Evolutionary conservation across 345 rosid genomes (phyloP).

Genomic region (Bretschneidera sinensis): DNA sequence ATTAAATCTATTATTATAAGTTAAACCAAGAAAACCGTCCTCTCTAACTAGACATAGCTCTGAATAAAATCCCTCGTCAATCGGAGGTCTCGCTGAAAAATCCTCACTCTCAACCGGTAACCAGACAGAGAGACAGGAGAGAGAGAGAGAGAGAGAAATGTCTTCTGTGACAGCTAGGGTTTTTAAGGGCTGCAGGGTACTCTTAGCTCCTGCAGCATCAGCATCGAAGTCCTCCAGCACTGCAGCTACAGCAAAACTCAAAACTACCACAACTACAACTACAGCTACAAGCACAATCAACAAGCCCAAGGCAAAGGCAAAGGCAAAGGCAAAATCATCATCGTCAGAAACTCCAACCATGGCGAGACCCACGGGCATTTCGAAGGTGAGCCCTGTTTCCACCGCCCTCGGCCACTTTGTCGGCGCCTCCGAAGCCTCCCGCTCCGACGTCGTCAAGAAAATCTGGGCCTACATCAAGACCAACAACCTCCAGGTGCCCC

Average conservation of each 20-base stretch:
- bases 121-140: not conserved
- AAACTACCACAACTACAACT: conserved; percentile 25
- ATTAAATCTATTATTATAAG: too few species aligned
- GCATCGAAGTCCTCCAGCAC: conserved; percentile 15
- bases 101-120: not conserved
- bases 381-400: conserved; percentile 51
- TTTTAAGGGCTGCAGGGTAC: conserved; percentile 53
- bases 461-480: conserved; percentile 78
- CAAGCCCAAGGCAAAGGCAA: conserved; percentile 16
- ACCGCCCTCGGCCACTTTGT: conserved; percentile 62
- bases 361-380: conserved; percentile 42
- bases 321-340: conserved; percentile 13
- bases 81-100: not conserved
- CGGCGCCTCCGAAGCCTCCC: conserved; percentile 59
- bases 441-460: conserved; percentile 57
- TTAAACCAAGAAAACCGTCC: too few species aligned
- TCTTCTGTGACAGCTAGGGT: conserved; percentile 43
- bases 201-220: conserved; percentile 48
- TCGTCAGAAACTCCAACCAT: conserved; percentile 24
- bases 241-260: conserved; percentile 15
- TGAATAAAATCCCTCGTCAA: not conserved
- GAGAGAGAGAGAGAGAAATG: conserved; percentile 11
- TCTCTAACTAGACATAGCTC: too few species aligned
- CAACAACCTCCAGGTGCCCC: conserved; percentile 66
- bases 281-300: too few species aligned